phyloP scores from a whole-genome alignment of 208 protist species.

The Angomonas ambiguus region DNA sequence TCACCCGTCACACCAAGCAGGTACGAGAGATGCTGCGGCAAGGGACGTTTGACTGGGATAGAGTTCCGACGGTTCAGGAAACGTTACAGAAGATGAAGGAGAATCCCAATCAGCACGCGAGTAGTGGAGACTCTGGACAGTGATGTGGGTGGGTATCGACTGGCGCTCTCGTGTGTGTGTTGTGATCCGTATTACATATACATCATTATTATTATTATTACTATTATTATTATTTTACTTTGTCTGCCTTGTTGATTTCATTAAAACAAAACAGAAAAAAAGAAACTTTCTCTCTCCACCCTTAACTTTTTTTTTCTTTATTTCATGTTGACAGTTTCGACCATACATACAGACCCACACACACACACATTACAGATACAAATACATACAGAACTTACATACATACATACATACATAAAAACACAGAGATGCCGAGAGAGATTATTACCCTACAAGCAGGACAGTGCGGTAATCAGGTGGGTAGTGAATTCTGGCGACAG shows the following conservation, averaged over 20 bases:
- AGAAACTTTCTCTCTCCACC: neutral
- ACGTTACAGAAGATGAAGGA: neutral
- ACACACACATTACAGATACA: neutral
- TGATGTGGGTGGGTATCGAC: no score
- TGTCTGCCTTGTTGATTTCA: no score
- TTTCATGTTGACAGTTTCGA: slow-evolving; percentile 7
- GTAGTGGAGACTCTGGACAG: neutral
- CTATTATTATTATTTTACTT: no score
- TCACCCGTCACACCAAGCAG: slow-evolving; percentile 39
- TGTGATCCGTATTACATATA: no score
- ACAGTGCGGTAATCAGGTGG: slow-evolving; percentile 97
- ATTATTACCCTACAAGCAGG: slow-evolving; percentile 99
- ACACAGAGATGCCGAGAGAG: slow-evolving; percentile 95
- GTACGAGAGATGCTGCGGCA: slow-evolving; percentile 20
- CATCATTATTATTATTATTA: no score
- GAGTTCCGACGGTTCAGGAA: neutral
- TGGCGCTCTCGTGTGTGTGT: no score
- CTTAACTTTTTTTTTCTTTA: slow-evolving; percentile 10
- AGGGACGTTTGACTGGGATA: neutral
- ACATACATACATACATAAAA: slow-evolving; percentile 8
- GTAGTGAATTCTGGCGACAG: slow-evolving; percentile 98
- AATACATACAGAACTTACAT: neutral
- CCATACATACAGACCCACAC: neutral
- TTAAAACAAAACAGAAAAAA: no score
- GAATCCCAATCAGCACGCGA: neutral